Evolutionary conservation across 345 rosid genomes (phyloP).

Genomic region (Murraya koenigii): DNA sequence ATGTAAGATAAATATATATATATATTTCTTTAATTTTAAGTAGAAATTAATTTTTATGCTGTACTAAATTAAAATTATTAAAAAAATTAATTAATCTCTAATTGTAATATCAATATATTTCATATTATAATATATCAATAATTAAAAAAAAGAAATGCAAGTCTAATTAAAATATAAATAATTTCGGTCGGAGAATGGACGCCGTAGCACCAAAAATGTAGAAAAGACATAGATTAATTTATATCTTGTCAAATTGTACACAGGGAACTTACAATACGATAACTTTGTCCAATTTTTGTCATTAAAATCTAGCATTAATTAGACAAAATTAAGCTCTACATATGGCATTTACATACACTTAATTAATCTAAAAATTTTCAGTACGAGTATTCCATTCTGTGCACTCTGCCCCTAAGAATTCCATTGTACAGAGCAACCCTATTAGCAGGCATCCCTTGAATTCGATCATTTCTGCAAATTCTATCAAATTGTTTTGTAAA

Average conservation of each 20-base stretch:
- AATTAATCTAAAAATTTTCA: slow-evolving; percentile 1
- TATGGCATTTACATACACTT: not conserved
- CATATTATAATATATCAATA: too few relatives aligned
- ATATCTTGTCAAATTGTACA: not conserved
- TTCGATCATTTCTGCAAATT: slow-evolving; percentile 39
- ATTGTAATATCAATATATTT: too few relatives aligned
- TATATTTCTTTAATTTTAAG: too few relatives aligned
- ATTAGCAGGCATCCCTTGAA: slow-evolving; percentile 55
- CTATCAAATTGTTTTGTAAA: slow-evolving; percentile 15
- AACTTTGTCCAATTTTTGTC: not conserved
- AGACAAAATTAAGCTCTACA: not conserved
- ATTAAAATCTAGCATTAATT: not conserved
- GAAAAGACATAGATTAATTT: not conserved
- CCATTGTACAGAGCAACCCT: slow-evolving; percentile 68
- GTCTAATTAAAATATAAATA: too few relatives aligned
- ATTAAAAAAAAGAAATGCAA: not conserved
- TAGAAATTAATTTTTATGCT: too few relatives aligned
- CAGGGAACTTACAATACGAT: not conserved
- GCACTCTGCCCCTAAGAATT: slow-evolving; percentile 58
- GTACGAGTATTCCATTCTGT: slow-evolving; percentile 40
- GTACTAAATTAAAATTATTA: too few relatives aligned
- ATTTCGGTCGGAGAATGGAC: too few relatives aligned
- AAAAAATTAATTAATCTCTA: too few relatives aligned
- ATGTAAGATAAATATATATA: too few relatives aligned
- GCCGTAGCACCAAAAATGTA: too few relatives aligned